phyloP scores from a whole-genome alignment of 225 moss, liverwort and hornwort genomes.

The Bryoerythrophyllum caledonicum region DNA sequence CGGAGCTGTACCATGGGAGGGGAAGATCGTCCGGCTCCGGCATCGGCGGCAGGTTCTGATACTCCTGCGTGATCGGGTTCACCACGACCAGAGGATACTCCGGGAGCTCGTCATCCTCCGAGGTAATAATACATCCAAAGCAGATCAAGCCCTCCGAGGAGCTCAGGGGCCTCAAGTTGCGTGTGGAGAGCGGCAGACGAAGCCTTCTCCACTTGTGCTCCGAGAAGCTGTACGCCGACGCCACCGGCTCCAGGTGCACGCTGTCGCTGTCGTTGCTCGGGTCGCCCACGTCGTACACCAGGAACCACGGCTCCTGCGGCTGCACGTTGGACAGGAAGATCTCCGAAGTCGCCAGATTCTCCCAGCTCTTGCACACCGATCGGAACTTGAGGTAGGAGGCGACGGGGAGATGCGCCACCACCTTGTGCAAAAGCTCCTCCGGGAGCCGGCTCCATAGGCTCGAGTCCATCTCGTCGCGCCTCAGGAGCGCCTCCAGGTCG shows the following conservation, averaged over 20 bases:
- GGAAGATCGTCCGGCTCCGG: not conserved
- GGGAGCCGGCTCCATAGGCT: conserved; percentile 31
- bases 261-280: conserved; percentile 27
- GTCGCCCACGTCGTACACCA: conserved; percentile 23
- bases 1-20: conserved; percentile 1
- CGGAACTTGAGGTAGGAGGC: conserved; percentile 24
- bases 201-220: conserved; percentile 27
- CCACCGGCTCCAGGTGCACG: conserved; percentile 20
- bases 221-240: conserved; percentile 26
- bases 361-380: conserved; percentile 32
- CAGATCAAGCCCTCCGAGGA: conserved; percentile 18
- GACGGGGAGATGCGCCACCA: conserved; percentile 34
- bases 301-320: conserved; percentile 32
- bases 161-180: conserved; percentile 28
- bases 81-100: conserved; percentile 19
- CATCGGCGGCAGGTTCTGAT: conserved; percentile 17
- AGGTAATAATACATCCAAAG: conserved; percentile 5
- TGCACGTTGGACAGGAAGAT: conserved; percentile 25
- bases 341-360: conserved; percentile 20
- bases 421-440: conserved; percentile 31
- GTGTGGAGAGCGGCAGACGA: conserved; percentile 15
- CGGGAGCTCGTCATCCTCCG: conserved; percentile 6
- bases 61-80: conserved; percentile 18
- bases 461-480: conserved; percentile 4
- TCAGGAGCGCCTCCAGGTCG: conserved; percentile 7